These are phyloP conservation scores for Acanthamoeba healyi DNA, from an alignment of 208 protist genomes.

Conservation along the genomic window DNA sequence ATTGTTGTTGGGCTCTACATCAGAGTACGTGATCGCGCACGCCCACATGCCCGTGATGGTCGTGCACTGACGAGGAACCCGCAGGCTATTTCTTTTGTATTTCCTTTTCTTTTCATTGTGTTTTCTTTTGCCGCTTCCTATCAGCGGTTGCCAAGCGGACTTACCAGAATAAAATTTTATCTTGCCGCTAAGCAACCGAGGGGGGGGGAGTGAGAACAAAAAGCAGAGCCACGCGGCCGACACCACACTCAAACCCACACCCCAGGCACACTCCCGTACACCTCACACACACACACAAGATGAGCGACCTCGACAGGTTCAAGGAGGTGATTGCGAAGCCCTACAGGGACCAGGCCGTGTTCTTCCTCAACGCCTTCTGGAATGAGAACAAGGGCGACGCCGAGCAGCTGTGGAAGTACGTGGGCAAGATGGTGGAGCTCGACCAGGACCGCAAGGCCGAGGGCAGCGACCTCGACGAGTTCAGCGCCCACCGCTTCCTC, in stretches of 20 bases:
- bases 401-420: slow-evolving; percentile 37
- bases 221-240: neutral
- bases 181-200: neutral
- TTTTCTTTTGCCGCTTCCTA: neutral
- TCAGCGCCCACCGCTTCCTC: slow-evolving; percentile 77
- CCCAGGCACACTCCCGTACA: neutral
- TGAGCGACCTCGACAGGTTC: slow-evolving; percentile 48
- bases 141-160: neutral
- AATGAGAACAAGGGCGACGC: neutral
- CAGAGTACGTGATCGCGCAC: slow-evolving; percentile 54
- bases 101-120: neutral
- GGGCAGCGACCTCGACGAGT: slow-evolving; percentile 70
- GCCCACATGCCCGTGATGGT: slow-evolving; percentile 59
- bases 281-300: slow-evolving; percentile 5
- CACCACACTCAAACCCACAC: too few relatives aligned
- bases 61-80: neutral
- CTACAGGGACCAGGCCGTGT: slow-evolving; percentile 46
- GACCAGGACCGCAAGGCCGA: slow-evolving; percentile 46
- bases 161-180: neutral
- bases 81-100: neutral
- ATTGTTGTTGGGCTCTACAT: slow-evolving; percentile 19
- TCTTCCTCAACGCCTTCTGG: slow-evolving; percentile 67
- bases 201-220: neutral
- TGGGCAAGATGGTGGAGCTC: slow-evolving; percentile 36
- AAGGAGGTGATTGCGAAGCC: neutral